Evolutionary conservation across 495 filamentous ascomycete species (phyloP).

Genomic region (Podospora pseudopauciseta): DNA sequence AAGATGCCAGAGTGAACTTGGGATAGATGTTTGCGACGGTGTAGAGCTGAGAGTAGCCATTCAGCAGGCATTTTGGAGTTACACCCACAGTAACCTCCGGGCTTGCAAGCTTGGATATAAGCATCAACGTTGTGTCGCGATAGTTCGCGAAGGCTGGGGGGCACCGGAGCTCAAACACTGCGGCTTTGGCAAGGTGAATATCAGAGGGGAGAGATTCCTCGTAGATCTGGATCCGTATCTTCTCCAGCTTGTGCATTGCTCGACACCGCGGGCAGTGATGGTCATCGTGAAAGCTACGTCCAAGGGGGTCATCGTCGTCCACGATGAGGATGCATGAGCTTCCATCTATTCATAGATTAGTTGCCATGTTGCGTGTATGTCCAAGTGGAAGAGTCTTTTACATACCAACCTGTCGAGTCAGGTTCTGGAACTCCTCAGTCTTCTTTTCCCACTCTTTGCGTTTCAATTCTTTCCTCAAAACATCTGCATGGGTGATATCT

Average conservation of each 20-base stretch:
- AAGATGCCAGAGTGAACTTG: slow-evolving; percentile 32
- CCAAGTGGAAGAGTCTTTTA: background rate
- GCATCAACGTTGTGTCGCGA: slow-evolving; percentile 44
- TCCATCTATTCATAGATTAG: background rate
- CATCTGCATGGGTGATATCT: slow-evolving; percentile 31
- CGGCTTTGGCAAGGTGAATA: slow-evolving; percentile 24
- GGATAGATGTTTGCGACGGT: background rate
- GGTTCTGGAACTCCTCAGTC: slow-evolving; percentile 37
- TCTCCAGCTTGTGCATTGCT: slow-evolving; percentile 24
- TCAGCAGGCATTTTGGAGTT: slow-evolving; percentile 21
- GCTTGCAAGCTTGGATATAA: slow-evolving; percentile 28
- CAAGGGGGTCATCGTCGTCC: slow-evolving; percentile 21
- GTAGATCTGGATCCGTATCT: slow-evolving; percentile 39
- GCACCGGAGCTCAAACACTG: slow-evolving; percentile 46
- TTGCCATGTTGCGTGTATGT: background rate
- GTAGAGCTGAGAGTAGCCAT: slow-evolving; percentile 11
- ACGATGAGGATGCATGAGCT: slow-evolving; percentile 26
- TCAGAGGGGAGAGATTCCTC: slow-evolving; percentile 47
- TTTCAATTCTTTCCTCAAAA: slow-evolving; percentile 41
- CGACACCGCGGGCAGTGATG: slow-evolving; percentile 36
- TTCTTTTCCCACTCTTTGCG: slow-evolving; percentile 36
- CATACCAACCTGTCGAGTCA: slow-evolving; percentile 33
- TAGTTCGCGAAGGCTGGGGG: slow-evolving; percentile 40
- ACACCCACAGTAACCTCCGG: background rate
- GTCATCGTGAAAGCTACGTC: slow-evolving; percentile 23